Conservation (phyloP, 1,139 yeast species). For the Blastobotrys capitulatus region DNA sequence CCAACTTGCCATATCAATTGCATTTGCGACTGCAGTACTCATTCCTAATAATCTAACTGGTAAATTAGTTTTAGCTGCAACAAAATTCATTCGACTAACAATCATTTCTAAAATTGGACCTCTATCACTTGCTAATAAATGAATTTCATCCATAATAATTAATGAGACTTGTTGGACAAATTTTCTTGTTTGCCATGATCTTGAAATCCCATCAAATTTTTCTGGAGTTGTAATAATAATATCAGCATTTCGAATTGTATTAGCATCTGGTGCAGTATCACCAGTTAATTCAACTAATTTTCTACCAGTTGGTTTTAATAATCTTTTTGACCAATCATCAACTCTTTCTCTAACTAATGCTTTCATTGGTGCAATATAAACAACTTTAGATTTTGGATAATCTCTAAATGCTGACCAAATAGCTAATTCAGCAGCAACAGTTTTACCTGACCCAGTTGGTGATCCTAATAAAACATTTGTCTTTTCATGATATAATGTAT, state of each 20-base stretch:
- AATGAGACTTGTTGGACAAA: slow-evolving; percentile 89
- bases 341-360: slow-evolving; percentile 96
- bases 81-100: slow-evolving; percentile 95
- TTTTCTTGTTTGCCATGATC: slow-evolving; percentile 94
- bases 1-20: slow-evolving; percentile 98
- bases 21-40: slow-evolving; percentile 98
- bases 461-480: slow-evolving; percentile 90
- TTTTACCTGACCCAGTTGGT: slow-evolving; percentile 98
- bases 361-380: slow-evolving; percentile 98
- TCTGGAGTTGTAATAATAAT: slow-evolving; percentile 96
- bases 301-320: slow-evolving; percentile 43
- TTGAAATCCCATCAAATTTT: slow-evolving; percentile 96
- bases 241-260: slow-evolving; percentile 82
- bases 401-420: slow-evolving; percentile 91
- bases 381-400: slow-evolving; percentile 76
- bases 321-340: slow-evolving; percentile 82
- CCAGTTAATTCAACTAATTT: slow-evolving; percentile 92
- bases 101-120: slow-evolving; percentile 98
- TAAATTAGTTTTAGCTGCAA: slow-evolving; percentile 66
- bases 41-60: slow-evolving; percentile 84
- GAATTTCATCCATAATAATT: slow-evolving; percentile 97
- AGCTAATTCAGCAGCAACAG: slow-evolving; percentile 94
- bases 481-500: slow-evolving; percentile 73
- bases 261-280: slow-evolving; percentile 88
- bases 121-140: slow-evolving; percentile 92